phyloP scores from a whole-genome alignment of 345 rosid species.

The Sisymbrium altissimum region DNA sequence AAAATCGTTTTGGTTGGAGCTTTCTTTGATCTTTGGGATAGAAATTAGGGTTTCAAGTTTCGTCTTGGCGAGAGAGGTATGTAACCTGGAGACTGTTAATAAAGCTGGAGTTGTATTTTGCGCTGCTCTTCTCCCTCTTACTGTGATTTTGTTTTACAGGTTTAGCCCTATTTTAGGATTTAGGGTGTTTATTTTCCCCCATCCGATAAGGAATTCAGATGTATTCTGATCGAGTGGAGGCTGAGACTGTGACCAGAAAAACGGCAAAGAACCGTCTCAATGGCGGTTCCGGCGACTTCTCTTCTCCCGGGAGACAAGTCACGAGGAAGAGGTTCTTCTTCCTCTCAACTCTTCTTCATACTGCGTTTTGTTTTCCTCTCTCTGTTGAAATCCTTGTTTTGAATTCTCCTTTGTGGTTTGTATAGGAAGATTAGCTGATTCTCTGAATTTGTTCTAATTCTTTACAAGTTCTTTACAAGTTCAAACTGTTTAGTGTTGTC shows the following conservation, averaged over 20 bases:
- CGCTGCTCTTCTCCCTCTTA: background rate
- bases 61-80: background rate
- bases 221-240: conserved; percentile 85
- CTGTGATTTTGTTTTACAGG: background rate
- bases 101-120: background rate
- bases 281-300: conserved; percentile 42
- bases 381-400: background rate
- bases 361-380: background rate
- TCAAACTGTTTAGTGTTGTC: background rate
- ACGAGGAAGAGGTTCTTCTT: conserved; percentile 62
- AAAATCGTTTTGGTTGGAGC: background rate
- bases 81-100: background rate
- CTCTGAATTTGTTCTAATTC: no score
- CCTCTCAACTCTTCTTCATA: background rate
- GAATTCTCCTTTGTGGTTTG: background rate
- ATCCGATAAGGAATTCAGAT: conserved; percentile 30
- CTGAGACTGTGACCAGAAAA: conserved; percentile 34
- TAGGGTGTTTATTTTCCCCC: background rate
- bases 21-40: background rate
- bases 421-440: no score
- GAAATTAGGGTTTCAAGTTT: background rate
- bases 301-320: conserved; percentile 45
- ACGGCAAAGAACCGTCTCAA: conserved; percentile 65
- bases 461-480: no score
- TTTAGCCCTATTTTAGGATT: background rate